phyloP scores from a whole-genome alignment of 1,139 yeast genomes.

The Sugiyamaella neomexicana region DNA sequence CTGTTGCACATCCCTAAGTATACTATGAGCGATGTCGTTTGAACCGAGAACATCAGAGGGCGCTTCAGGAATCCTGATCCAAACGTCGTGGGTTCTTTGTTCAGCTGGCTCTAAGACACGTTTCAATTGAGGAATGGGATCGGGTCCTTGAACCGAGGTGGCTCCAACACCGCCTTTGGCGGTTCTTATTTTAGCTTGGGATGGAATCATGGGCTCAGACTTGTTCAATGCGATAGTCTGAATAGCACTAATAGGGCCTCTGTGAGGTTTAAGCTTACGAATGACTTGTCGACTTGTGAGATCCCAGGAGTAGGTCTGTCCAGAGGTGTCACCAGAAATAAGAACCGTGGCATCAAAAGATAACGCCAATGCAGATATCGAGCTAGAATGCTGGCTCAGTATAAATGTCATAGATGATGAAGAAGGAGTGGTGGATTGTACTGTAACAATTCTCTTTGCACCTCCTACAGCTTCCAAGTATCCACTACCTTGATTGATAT shows the following conservation, averaged over 20 bases:
- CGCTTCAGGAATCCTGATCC: slow-evolving; percentile 24
- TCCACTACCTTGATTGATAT: slow-evolving; percentile 48
- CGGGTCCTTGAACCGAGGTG: slow-evolving; percentile 9
- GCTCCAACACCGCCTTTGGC: slow-evolving; percentile 12
- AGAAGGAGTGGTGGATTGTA: slow-evolving; percentile 24
- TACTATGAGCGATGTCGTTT: not conserved
- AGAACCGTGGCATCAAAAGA: slow-evolving; percentile 77
- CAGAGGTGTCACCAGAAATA: slow-evolving; percentile 71
- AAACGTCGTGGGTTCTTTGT: slow-evolving; percentile 29
- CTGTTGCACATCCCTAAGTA: slow-evolving; percentile 14
- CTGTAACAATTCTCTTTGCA: slow-evolving; percentile 48
- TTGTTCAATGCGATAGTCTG: slow-evolving; percentile 18
- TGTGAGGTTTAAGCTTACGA: slow-evolving; percentile 59
- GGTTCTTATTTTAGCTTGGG: slow-evolving; percentile 18
- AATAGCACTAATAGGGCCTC: slow-evolving; percentile 29
- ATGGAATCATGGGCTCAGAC: slow-evolving; percentile 9
- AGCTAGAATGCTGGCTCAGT: slow-evolving; percentile 33
- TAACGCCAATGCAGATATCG: slow-evolving; percentile 55
- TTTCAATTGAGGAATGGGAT: slow-evolving; percentile 34
- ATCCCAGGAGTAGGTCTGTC: slow-evolving; percentile 70
- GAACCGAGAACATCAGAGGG: not conserved
- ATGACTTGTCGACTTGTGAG: slow-evolving; percentile 74
- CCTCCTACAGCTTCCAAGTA: slow-evolving; percentile 57
- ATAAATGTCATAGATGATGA: slow-evolving; percentile 23
- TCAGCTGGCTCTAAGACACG: slow-evolving; percentile 30